Conservation (phyloP, 2,329 filamentous ascomycete species). For the Diaporthe vaccinii region DNA sequence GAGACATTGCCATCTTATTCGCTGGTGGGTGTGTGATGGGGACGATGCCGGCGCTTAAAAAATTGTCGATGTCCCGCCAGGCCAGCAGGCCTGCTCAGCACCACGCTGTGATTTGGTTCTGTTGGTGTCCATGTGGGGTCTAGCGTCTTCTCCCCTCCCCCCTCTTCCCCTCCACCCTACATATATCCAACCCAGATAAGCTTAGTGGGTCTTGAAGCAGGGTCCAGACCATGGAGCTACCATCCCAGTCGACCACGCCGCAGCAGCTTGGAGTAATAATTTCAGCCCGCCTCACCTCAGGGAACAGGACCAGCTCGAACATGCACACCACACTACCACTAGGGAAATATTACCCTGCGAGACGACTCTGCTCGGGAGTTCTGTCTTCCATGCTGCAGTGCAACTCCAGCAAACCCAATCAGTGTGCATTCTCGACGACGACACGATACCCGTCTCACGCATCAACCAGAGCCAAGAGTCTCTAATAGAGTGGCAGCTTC, state of each 20-base stretch:
- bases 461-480: constrained; percentile 16
- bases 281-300: constrained; percentile 25
- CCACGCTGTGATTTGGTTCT: constrained; percentile 28
- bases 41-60: constrained; percentile 31
- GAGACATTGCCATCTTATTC: constrained; percentile 24
- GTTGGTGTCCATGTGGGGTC: constrained; percentile 29
- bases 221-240: constrained; percentile 20
- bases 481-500: constrained; percentile 13
- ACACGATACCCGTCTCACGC: constrained; percentile 24
- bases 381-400: constrained; percentile 25
- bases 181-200: constrained; percentile 14
- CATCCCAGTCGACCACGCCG: not conserved
- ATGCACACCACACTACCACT: not conserved
- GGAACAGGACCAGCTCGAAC: not conserved
- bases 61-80: constrained; percentile 13
- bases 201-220: constrained; percentile 23
- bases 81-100: constrained; percentile 16
- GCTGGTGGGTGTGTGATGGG: constrained; percentile 9
- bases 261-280: not conserved
- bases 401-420: not conserved
- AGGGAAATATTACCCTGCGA: constrained; percentile 13
- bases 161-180: not conserved
- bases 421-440: not conserved
- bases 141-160: not conserved
- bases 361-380: constrained; percentile 28